Percentiles rank a stretch among this genome's conserved stretches.
Evolutionary conservation across 345 rosid genomes (phyloP).

Genomic region (Citrus hindsii): DNA sequence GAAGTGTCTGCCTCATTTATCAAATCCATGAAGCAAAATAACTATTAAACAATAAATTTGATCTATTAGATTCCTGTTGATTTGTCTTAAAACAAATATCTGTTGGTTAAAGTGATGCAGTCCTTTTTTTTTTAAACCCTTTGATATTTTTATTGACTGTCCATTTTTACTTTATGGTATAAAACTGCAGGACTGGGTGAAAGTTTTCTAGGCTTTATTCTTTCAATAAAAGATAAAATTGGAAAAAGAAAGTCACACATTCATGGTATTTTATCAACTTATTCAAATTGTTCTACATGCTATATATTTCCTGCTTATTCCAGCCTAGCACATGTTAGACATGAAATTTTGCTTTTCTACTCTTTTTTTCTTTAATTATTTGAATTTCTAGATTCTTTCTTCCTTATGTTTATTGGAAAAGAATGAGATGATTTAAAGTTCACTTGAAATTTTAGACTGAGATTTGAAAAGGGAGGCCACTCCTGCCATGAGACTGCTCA

Average conservation of each 20-base stretch:
- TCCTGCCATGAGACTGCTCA: constrained; percentile 88
- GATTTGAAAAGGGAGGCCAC: constrained; percentile 81
- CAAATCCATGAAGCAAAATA: not conserved
- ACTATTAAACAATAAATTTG: not conserved
- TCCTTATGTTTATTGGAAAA: not conserved
- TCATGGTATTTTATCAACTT: not conserved
- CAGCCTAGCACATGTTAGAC: not conserved
- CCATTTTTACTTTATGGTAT: not conserved
- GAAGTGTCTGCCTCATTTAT: not conserved
- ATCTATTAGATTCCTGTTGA: too few species aligned
- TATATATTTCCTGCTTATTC: not conserved
- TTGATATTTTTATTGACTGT: not conserved
- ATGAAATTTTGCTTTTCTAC: not conserved
- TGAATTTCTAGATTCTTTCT: constrained; percentile 6
- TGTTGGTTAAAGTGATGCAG: not conserved
- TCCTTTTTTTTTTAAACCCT: not conserved
- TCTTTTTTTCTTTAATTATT: not conserved
- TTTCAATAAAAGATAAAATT: not conserved
- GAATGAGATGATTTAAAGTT: not conserved
- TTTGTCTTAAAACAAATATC: not conserved
- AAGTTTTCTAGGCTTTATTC: not conserved
- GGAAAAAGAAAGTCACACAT: not conserved
- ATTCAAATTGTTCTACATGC: not conserved
- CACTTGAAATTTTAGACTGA: constrained; percentile 42
- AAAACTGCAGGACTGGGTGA: not conserved